phyloP scores from a whole-genome alignment of 306 rosid genomes.

The Dryas drummondii region DNA sequence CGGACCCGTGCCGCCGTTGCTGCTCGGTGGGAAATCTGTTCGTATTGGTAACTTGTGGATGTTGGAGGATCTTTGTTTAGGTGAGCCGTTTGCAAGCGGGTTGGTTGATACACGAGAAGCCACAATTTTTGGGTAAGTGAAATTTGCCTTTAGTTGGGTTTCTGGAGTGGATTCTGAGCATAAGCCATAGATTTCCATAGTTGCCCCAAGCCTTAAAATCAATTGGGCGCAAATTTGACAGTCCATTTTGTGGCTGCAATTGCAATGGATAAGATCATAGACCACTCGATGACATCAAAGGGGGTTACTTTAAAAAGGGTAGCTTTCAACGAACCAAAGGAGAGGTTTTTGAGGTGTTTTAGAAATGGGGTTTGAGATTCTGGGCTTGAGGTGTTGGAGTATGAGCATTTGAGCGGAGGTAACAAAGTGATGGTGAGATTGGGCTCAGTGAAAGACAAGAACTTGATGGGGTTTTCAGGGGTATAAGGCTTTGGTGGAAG shows the following conservation, averaged over 20 bases:
- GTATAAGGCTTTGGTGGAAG: conserved; percentile 31
- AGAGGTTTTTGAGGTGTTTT: conserved; percentile 40
- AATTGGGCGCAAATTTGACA: conserved; percentile 26
- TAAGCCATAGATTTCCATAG: too few relatives aligned
- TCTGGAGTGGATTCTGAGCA: too few relatives aligned
- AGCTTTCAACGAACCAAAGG: conserved; percentile 55
- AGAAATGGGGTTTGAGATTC: conserved; percentile 52
- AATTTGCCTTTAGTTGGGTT: too few relatives aligned
- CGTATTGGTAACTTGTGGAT: too few relatives aligned
- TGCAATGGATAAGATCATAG: conserved; percentile 52
- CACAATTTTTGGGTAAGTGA: too few relatives aligned
- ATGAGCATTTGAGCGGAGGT: conserved; percentile 43
- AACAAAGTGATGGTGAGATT: conserved; percentile 23
- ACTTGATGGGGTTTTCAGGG: conserved; percentile 29
- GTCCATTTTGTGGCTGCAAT: conserved; percentile 74
- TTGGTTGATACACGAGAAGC: too few relatives aligned
- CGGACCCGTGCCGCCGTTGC: too few relatives aligned
- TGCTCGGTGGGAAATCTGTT: too few relatives aligned
- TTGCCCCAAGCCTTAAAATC: too few relatives aligned
- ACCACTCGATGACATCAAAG: conserved; percentile 64
- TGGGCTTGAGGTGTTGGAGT: conserved; percentile 43
- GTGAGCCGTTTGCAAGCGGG: too few relatives aligned
- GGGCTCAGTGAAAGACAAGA: conserved; percentile 23
- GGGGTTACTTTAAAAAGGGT: conserved; percentile 63
- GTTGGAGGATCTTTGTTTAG: too few relatives aligned